Percentiles rank a stretch among this genome's conserved stretches.
These are phyloP conservation scores for Hymenoscyphus occultus DNA, from an alignment of 2,329 filamentous ascomycete genomes.

Conservation along the genomic window DNA sequence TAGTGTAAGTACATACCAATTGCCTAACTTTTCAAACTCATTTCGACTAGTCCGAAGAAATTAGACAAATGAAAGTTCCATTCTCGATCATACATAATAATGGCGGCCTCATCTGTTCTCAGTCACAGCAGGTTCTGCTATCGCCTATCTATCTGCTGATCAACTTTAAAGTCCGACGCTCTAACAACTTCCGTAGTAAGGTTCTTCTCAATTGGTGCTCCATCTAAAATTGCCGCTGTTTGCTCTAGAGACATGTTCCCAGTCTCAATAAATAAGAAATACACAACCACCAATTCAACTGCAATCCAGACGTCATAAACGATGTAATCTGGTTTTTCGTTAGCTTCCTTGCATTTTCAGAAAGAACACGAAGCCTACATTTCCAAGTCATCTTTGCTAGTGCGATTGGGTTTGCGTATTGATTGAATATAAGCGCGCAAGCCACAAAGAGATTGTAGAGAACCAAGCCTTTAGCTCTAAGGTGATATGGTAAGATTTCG, in stretches of 20 bases:
- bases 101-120: background rate
- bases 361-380: slow-evolving; percentile 17
- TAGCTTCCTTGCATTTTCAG: background rate
- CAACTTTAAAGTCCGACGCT: background rate
- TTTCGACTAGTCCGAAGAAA: background rate
- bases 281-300: slow-evolving; percentile 14
- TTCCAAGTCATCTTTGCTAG: slow-evolving; percentile 40
- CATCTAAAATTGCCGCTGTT: slow-evolving; percentile 41
- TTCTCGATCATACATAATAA: too few relatives aligned
- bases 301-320: slow-evolving; percentile 37
- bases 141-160: background rate
- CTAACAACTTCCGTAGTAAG: slow-evolving; percentile 1
- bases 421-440: slow-evolving; percentile 43
- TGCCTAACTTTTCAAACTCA: background rate
- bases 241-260: slow-evolving; percentile 41
- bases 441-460: slow-evolving; percentile 43
- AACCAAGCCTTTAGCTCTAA: slow-evolving; percentile 33
- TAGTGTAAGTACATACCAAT: too few relatives aligned
- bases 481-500: slow-evolving; percentile 31
- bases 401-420: slow-evolving; percentile 41
- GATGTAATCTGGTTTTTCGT: slow-evolving; percentile 1
- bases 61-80: background rate
- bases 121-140: background rate
- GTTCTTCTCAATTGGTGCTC: slow-evolving; percentile 34
- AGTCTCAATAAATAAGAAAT: slow-evolving; percentile 37